Evolutionary conservation across 768 basidiomycete species (phyloP).

Genomic region (Pilatotrama ljubarskyi): DNA sequence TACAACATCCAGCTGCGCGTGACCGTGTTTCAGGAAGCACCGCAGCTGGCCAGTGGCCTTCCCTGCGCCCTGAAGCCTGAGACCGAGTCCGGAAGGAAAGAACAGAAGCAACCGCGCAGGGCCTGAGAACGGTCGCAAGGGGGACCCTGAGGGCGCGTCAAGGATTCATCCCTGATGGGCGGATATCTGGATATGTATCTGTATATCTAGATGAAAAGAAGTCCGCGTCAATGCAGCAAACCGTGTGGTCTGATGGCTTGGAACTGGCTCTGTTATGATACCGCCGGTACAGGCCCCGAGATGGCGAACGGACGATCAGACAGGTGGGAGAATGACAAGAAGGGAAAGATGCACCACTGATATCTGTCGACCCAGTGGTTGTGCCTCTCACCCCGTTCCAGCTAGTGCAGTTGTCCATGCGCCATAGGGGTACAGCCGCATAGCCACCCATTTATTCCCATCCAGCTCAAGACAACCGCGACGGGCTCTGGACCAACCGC

Average conservation of each 20-base stretch:
- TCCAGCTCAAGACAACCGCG: not conserved
- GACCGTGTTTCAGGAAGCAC: constrained; percentile 10
- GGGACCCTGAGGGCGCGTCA: constrained; percentile 6
- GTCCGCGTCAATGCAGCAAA: constrained; percentile 3
- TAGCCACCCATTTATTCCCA: not conserved
- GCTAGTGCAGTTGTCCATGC: not conserved
- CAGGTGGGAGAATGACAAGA: constrained; percentile 1
- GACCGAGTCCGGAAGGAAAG: constrained; percentile 11
- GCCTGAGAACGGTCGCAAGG: constrained; percentile 10
- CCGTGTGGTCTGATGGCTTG: constrained; percentile 8
- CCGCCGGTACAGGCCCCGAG: constrained; percentile 13
- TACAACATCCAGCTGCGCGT: not conserved
- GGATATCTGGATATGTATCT: constrained; percentile 12
- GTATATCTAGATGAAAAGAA: constrained; percentile 15
- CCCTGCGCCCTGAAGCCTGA: not conserved
- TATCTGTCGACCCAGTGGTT: not conserved
- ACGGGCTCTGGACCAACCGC: not conserved
- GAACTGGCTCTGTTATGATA: constrained; percentile 8
- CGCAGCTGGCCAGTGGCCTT: not conserved
- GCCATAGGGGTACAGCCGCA: not conserved
- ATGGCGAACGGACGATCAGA: constrained; percentile 12
- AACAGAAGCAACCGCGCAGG: constrained; percentile 1
- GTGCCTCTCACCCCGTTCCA: not conserved
- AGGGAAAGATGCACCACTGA: not conserved
- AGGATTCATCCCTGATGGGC: not conserved